phyloP scores from a whole-genome alignment of 2,329 filamentous ascomycete species.

The Knoxdaviesia proteae region DNA sequence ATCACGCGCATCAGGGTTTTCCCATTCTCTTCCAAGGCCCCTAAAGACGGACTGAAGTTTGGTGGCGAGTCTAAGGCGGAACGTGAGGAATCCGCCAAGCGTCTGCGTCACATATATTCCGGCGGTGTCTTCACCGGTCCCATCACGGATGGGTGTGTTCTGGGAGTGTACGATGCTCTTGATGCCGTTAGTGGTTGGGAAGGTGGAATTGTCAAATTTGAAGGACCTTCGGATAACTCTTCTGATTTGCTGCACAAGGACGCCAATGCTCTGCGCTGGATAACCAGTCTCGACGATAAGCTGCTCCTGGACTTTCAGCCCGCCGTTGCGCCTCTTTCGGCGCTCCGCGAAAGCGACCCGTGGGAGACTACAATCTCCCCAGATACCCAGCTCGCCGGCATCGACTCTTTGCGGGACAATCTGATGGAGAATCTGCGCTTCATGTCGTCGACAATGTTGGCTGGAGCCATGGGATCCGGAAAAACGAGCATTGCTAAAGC shows the following conservation, averaged over 20 bases:
- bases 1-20: constrained; percentile 53
- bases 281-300: constrained; percentile 56
- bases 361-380: constrained; percentile 34
- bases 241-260: constrained; percentile 15
- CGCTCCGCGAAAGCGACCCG: constrained; percentile 20
- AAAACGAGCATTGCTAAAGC: constrained; percentile 68
- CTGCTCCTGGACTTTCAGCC: constrained; percentile 55
- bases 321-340: constrained; percentile 45
- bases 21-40: constrained; percentile 47
- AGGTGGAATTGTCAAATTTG: constrained; percentile 66
- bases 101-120: constrained; percentile 52
- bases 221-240: constrained; percentile 14
- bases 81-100: constrained; percentile 53
- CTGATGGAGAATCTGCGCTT: constrained; percentile 60
- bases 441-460: constrained; percentile 73
- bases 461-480: constrained; percentile 73
- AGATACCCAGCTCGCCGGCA: constrained; percentile 54
- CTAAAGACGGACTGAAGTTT: constrained; percentile 52
- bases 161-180: constrained; percentile 37
- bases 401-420: constrained; percentile 55
- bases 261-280: constrained; percentile 42
- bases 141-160: constrained; percentile 69
- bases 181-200: constrained; percentile 45
- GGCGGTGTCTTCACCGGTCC: constrained; percentile 59
- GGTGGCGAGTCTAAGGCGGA: constrained; percentile 73